A percentile compares a stretch with the other conserved stretches of the same genome.
phyloP scores from a whole-genome alignment of 257 asterid species.

The Ligustrum vulgare region DNA sequence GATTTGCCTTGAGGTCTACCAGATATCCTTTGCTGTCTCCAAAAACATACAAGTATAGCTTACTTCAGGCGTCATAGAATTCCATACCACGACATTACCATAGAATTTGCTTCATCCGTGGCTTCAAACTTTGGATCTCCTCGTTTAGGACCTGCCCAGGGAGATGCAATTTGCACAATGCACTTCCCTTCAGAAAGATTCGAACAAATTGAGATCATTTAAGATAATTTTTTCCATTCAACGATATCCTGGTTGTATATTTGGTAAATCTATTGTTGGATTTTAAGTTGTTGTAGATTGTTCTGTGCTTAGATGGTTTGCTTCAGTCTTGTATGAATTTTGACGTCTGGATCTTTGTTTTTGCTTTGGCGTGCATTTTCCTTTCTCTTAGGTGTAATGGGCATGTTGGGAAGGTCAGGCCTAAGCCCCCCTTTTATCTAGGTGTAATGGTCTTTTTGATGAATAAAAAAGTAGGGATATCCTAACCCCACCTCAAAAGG shows the following conservation, averaged over 20 bases:
- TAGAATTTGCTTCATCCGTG: background rate
- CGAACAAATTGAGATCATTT: background rate
- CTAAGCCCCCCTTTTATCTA: too few species aligned
- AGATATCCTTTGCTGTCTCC: background rate
- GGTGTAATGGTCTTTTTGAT: too few species aligned
- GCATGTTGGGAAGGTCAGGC: too few species aligned
- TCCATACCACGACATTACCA: background rate
- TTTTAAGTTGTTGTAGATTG: too few species aligned
- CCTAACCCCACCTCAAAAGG: too few species aligned
- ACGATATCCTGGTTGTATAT: background rate
- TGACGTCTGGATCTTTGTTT: too few species aligned
- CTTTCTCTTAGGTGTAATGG: too few species aligned
- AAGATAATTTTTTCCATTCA: background rate
- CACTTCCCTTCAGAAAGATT: background rate
- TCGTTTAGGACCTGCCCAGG: background rate
- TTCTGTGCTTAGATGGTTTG: too few species aligned
- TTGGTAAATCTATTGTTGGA: background rate
- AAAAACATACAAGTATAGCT: background rate
- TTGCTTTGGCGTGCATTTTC: too few species aligned
- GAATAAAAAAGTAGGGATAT: too few species aligned
- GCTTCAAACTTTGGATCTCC: conserved; percentile 6
- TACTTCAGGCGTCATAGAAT: background rate
- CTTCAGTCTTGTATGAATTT: too few species aligned
- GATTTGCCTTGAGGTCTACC: too few species aligned
- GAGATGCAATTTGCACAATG: background rate